A percentile compares a stretch with the other conserved stretches of the same genome.
Evolutionary conservation across 495 filamentous ascomycete genomes (phyloP).

Genomic region (Aspergillus conjunctus): DNA sequence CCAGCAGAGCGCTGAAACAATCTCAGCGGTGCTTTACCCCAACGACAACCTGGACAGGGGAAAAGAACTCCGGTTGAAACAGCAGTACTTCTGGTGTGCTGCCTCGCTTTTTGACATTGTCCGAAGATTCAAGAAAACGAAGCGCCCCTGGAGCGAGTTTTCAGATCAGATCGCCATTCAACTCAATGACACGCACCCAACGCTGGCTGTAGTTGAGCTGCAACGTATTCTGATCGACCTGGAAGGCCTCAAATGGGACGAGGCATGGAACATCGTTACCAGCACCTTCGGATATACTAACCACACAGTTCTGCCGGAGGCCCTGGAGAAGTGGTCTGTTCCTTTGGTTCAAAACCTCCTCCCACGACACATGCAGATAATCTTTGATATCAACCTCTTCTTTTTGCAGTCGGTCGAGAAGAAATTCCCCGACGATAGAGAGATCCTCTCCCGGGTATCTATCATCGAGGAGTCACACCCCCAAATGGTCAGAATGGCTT

Average conservation of each 20-base stretch:
- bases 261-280: slow-evolving; percentile 81
- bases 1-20: slow-evolving; percentile 94
- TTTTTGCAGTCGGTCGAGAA: slow-evolving; percentile 91
- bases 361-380: slow-evolving; percentile 93
- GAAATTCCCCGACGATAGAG: slow-evolving; percentile 84
- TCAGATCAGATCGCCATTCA: slow-evolving; percentile 95
- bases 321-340: slow-evolving; percentile 98
- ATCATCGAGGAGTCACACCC: slow-evolving; percentile 96
- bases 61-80: slow-evolving; percentile 96
- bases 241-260: slow-evolving; percentile 91
- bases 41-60: slow-evolving; percentile 97
- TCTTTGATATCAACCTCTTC: slow-evolving; percentile 95
- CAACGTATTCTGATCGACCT: slow-evolving; percentile 88
- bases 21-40: slow-evolving; percentile 95
- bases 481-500: slow-evolving; percentile 99
- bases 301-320: slow-evolving; percentile 95
- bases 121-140: slow-evolving; percentile 95
- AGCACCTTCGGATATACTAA: slow-evolving; percentile 94
- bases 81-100: slow-evolving; percentile 99
- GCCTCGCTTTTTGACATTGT: slow-evolving; percentile 96
- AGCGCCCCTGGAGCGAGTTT: slow-evolving; percentile 87
- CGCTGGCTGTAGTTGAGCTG: slow-evolving; percentile 91
- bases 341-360: slow-evolving; percentile 88
- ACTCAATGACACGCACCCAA: slow-evolving; percentile 97
- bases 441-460: slow-evolving; percentile 80